Evolutionary conservation across 192 early-diverging fungal species (phyloP), one percentile per base, ranked within the genome.

Genomic region (Podila epigama): DNA sequence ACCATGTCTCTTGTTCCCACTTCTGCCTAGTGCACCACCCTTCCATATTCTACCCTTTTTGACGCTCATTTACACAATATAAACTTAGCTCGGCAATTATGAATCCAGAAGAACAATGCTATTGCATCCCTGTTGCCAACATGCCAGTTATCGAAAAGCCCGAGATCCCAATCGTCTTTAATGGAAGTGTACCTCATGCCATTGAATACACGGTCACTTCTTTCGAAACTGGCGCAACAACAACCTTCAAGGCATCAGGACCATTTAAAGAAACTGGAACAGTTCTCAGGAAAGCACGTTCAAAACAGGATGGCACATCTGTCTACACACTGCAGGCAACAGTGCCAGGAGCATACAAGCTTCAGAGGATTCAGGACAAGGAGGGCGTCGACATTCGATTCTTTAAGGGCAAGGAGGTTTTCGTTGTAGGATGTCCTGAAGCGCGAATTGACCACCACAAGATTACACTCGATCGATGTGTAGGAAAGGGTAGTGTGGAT

Each of bases 81-180:
- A 1, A 12, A 1, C 50, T 16, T 75, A 75, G 85, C 40, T 77
- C 85, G 10, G 85, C 82, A 9, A 79, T 82, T 37, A 58, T 86
- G 18, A 86, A 86, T 28, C 80, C 77, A 5, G 56, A 75, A 15
- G 79, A 86, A 53, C 65, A 75, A 22, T 80, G 66, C 20, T 86
- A 66, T 51, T 86, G 85, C 29, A 66, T 86, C n/a, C 75, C 85
- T 0, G 58, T 60, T n/a, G 32, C 59, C 32, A 61, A 53, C 28
- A 36, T 66, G 20, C 48, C 50, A 13, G 50, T 61, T 7, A 33
- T 73, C 22, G 63, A 60, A 8, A 39, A 28, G 41, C 70, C 70
- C 35, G 58, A 61, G 36, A 75, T 75, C 52, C 63, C 70, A 16
- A 75, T 75, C 18, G 20, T 65, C 22, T 75, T 75, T 35, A 75